Percentiles rank a stretch among this genome's conserved stretches.
These are phyloP conservation scores for Melanomma pulvis-pyrius DNA, from an alignment of 495 filamentous ascomycete genomes.

Conservation along the genomic window DNA sequence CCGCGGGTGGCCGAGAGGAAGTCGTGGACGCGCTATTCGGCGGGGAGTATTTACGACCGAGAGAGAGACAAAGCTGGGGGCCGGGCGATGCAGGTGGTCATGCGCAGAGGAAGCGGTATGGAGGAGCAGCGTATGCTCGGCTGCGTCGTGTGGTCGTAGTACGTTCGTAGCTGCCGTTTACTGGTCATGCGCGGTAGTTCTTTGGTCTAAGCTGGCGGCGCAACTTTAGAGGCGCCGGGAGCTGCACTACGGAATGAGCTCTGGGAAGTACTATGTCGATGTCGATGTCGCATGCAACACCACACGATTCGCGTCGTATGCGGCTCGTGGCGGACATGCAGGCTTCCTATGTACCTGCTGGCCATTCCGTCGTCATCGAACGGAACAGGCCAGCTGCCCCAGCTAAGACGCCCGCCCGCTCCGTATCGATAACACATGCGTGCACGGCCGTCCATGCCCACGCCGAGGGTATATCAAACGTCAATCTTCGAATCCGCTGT, in stretches of 20 bases:
- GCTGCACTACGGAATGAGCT: not conserved
- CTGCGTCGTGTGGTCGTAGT: not conserved
- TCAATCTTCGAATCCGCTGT: not conserved
- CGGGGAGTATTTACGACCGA: not conserved
- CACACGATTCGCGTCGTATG: not conserved
- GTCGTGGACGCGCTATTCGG: not conserved
- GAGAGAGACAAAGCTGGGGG: not conserved
- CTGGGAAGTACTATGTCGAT: not conserved
- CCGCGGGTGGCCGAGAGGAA: constrained; percentile 32
- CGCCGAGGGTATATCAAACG: not conserved
- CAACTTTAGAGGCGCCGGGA: not conserved
- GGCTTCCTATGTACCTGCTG: not conserved
- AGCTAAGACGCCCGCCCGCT: not conserved
- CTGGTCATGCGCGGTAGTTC: constrained; percentile 2
- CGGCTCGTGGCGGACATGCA: not conserved
- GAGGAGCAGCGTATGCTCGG: not conserved
- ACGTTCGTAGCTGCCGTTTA: not conserved
- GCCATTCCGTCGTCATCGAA: not conserved
- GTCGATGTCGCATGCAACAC: not conserved
- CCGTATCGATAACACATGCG: not conserved
- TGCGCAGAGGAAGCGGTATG: constrained; percentile 19
- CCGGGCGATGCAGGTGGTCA: not conserved
- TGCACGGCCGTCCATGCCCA: not conserved
- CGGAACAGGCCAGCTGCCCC: not conserved
- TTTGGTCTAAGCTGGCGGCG: no score